Conservation (phyloP, 2,329 filamentous ascomycete genomes). For the Lachnellula arida region DNA sequence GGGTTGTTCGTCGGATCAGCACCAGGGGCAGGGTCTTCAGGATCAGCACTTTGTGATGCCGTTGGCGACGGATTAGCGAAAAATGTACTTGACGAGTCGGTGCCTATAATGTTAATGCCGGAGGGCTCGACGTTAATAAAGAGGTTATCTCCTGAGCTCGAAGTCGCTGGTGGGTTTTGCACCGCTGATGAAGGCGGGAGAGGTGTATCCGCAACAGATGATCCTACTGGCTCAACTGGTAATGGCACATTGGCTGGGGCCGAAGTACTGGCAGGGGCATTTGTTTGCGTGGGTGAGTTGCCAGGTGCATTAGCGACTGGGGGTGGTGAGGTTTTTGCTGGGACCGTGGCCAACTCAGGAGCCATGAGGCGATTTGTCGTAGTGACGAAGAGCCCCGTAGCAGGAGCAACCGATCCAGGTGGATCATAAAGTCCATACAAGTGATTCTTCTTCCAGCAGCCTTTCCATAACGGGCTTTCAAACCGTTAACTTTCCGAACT, state of each 20-base stretch:
- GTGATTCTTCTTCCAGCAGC: constrained; percentile 34
- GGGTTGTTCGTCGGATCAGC: background rate
- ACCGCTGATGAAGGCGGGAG: background rate
- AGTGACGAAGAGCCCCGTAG: constrained; percentile 24
- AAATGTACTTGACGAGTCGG: background rate
- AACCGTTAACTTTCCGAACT: background rate
- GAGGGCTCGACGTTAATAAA: background rate
- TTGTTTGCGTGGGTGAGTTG: background rate
- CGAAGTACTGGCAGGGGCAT: background rate
- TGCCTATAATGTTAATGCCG: background rate
- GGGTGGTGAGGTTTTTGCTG: background rate
- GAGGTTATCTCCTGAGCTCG: background rate
- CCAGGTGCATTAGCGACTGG: background rate
- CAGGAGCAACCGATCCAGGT: constrained; percentile 36
- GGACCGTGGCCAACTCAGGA: background rate
- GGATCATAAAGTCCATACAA: constrained; percentile 38
- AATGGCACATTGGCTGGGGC: background rate
- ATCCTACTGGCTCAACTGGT: background rate
- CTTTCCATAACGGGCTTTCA: constrained; percentile 30
- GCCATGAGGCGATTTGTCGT: constrained; percentile 10
- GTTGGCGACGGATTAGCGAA: background rate
- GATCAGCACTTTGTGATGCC: background rate
- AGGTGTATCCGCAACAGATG: background rate
- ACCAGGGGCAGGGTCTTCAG: background rate
- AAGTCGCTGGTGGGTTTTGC: background rate